Evolutionary conservation across 495 filamentous ascomycete species (phyloP).

Genomic region (Usnea hakonensis): DNA sequence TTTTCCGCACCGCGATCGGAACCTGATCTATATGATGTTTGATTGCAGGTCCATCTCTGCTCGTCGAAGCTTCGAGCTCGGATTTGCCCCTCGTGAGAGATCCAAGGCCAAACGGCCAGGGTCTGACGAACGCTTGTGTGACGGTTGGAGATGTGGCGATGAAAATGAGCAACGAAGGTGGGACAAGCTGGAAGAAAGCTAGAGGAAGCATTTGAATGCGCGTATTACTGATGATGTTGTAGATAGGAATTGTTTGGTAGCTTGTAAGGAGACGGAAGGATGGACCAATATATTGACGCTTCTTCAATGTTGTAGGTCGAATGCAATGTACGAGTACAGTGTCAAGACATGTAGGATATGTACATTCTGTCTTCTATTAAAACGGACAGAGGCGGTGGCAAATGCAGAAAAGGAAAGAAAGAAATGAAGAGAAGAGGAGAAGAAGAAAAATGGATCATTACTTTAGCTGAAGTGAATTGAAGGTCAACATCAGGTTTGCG

Average conservation of each 20-base stretch:
- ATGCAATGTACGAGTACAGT: neutral
- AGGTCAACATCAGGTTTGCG: neutral
- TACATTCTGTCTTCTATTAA: neutral
- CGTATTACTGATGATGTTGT: neutral
- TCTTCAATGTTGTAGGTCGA: neutral
- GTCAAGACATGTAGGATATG: neutral
- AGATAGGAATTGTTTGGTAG: neutral
- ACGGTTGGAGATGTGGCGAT: neutral
- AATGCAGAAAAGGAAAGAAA: neutral
- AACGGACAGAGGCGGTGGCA: neutral
- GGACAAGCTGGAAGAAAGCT: slow-evolving; percentile 5
- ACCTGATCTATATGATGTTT: slow-evolving; percentile 27
- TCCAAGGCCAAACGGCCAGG: slow-evolving; percentile 8
- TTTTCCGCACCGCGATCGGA: slow-evolving; percentile 56
- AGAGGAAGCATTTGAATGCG: neutral
- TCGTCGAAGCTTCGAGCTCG: neutral
- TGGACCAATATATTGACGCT: neutral
- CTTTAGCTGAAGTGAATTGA: neutral
- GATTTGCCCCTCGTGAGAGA: neutral
- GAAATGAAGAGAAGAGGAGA: too few species aligned
- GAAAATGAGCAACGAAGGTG: slow-evolving; percentile 13
- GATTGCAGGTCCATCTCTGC: neutral
- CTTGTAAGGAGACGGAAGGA: neutral
- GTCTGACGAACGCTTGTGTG: neutral
- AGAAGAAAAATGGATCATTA: slow-evolving; percentile 1